Conservation (phyloP, 1,284 basidiomycete species). For the Sporisorium sorghi region DNA sequence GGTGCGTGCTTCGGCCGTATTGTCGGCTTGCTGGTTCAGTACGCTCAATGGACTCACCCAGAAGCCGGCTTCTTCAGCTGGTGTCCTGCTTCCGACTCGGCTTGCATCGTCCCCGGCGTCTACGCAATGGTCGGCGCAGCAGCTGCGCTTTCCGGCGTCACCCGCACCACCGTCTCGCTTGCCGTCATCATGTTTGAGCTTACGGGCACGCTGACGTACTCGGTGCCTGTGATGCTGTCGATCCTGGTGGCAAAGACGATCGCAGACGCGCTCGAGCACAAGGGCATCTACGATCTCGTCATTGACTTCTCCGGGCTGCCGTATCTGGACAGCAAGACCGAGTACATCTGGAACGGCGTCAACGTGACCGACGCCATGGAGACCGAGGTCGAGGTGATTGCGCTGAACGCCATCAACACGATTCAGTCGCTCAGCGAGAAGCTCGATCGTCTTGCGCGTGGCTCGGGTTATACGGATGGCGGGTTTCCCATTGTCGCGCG, state of each 20-base stretch:
- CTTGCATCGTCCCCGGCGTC: constrained; percentile 78
- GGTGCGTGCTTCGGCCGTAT: constrained; percentile 94
- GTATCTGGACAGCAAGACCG: constrained; percentile 88
- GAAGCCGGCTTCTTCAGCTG: constrained; percentile 75
- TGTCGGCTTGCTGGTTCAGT: constrained; percentile 85
- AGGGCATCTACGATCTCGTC: constrained; percentile 93
- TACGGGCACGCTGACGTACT: constrained; percentile 91
- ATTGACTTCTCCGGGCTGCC: constrained; percentile 79
- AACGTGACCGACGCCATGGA: constrained; percentile 61
- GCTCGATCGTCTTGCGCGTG: constrained; percentile 61
- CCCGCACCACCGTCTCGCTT: constrained; percentile 85
- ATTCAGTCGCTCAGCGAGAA: constrained; percentile 75
- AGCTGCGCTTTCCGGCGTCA: constrained; percentile 80
- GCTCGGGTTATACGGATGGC: constrained; percentile 74
- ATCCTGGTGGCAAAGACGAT: constrained; percentile 90
- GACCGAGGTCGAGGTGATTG: constrained; percentile 57
- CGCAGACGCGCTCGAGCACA: constrained; percentile 86
- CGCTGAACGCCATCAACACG: constrained; percentile 76
- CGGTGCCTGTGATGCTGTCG: constrained; percentile 89
- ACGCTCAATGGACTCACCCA: constrained; percentile 79
- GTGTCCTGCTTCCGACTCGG: constrained; percentile 48
- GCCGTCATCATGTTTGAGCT: constrained; percentile 98
- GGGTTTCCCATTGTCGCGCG: constrained; percentile 84
- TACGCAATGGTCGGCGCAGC: constrained; percentile 86
- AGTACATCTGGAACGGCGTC: constrained; percentile 79